Evolutionary conservation across 2,329 filamentous ascomycete species (phyloP).

Genomic region (Colletotrichum sp.): DNA sequence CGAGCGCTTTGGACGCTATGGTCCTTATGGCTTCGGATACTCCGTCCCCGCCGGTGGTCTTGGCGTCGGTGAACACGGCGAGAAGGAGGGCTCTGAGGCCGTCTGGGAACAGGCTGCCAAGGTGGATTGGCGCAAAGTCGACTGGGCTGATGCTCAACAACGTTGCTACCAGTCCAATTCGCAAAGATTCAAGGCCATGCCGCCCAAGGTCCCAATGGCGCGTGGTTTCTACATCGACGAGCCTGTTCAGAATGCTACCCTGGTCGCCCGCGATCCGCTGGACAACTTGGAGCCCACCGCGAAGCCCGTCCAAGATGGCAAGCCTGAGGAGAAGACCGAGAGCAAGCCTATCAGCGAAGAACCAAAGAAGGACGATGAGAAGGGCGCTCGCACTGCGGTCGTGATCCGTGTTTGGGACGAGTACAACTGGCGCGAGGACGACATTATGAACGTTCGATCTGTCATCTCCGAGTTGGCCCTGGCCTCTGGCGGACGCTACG

Average conservation of each 20-base stretch:
- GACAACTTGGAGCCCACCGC: slow-evolving; percentile 12
- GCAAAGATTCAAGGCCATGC: slow-evolving; percentile 67
- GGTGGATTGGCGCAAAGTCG: slow-evolving; percentile 77
- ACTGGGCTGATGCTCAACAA: slow-evolving; percentile 81
- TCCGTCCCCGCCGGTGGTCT: slow-evolving; percentile 78
- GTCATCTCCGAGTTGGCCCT: slow-evolving; percentile 84
- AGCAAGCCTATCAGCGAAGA: slow-evolving; percentile 11
- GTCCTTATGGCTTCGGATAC: slow-evolving; percentile 91
- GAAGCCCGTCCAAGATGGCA: background rate
- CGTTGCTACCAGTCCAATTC: slow-evolving; percentile 76
- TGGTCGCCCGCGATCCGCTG: slow-evolving; percentile 18
- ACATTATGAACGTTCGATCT: slow-evolving; percentile 81
- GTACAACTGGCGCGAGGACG: slow-evolving; percentile 79
- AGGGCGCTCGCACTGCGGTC: slow-evolving; percentile 71
- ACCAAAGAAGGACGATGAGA: slow-evolving; percentile 28
- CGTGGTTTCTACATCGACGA: slow-evolving; percentile 59
- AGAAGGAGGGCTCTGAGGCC: slow-evolving; percentile 78
- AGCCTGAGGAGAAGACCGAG: background rate
- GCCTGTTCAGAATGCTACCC: slow-evolving; percentile 25
- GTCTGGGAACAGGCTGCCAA: slow-evolving; percentile 76
- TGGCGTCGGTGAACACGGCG: slow-evolving; percentile 84
- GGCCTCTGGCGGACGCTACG: slow-evolving; percentile 84
- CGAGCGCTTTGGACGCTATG: slow-evolving; percentile 86
- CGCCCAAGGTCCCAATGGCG: slow-evolving; percentile 41
- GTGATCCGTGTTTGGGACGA: slow-evolving; percentile 85